Percentiles rank a stretch among this genome's conserved stretches.
These are phyloP conservation scores for Tulasnella sp. DNA, from an alignment of 768 basidiomycete genomes.

Conservation along the genomic window DNA sequence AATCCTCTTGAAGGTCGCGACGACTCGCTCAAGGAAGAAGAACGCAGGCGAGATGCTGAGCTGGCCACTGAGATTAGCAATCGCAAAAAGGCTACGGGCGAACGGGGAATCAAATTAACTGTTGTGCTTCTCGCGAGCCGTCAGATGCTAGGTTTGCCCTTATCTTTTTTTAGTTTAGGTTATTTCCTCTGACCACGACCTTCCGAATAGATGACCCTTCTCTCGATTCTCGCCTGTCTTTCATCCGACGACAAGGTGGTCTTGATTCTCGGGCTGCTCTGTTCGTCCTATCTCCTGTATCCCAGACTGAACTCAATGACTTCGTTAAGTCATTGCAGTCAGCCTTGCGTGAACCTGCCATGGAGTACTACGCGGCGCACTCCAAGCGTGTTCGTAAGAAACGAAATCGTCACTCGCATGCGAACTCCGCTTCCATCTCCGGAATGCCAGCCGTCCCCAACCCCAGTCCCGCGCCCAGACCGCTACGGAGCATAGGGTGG, in stretches of 20 bases:
- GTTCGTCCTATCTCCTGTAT: conserved; percentile 92
- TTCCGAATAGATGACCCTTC: conserved; percentile 66
- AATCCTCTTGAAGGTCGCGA: conserved; percentile 44
- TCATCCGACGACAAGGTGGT: conserved; percentile 79
- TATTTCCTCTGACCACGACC: background rate
- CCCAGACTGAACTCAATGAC: conserved; percentile 75
- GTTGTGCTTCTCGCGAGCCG: conserved; percentile 90
- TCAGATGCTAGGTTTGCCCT: conserved; percentile 68
- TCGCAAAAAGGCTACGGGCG: conserved; percentile 72
- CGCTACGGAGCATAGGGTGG: conserved; percentile 84
- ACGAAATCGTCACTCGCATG: conserved; percentile 39
- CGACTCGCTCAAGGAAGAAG: conserved; percentile 49
- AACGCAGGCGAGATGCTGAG: conserved; percentile 66
- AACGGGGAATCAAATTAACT: conserved; percentile 89
- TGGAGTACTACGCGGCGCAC: conserved; percentile 91
- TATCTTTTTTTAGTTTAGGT: background rate
- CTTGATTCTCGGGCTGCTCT: conserved; percentile 88
- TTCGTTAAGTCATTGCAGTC: conserved; percentile 87
- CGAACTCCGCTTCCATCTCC: conserved; percentile 42
- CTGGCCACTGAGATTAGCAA: conserved; percentile 74
- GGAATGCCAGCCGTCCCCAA: conserved; percentile 24
- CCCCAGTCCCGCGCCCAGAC: conserved; percentile 39
- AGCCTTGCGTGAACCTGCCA: conserved; percentile 79
- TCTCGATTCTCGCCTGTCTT: conserved; percentile 78
- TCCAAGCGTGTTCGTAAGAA: conserved; percentile 90